Conservation (phyloP, 2,329 filamentous ascomycete species). For the Botrytis fragariae region DNA sequence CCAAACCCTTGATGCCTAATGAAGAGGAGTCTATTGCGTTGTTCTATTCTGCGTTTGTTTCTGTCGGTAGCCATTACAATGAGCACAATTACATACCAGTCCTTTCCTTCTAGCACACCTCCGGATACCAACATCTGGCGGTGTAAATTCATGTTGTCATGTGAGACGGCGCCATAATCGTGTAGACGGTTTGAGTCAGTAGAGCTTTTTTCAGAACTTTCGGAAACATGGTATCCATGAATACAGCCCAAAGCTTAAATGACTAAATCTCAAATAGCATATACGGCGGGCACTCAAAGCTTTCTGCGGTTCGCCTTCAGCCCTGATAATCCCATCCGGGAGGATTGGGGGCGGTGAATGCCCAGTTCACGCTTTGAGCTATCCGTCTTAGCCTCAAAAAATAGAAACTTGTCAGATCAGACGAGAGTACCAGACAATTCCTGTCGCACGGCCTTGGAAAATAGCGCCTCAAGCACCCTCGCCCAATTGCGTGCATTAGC, state of each 20-base stretch:
- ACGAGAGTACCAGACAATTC: slow-evolving; percentile 24
- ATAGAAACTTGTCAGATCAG: slow-evolving; percentile 26
- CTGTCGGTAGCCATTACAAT: slow-evolving; percentile 17
- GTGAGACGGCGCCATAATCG: slow-evolving; percentile 27
- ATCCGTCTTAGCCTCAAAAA: slow-evolving; percentile 8
- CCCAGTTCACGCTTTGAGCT: slow-evolving; percentile 16
- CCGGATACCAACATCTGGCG: slow-evolving; percentile 37
- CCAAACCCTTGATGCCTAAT: slow-evolving; percentile 32
- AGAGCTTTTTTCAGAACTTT: slow-evolving; percentile 9
- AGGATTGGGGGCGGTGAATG: slow-evolving; percentile 17
- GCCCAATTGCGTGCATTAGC: slow-evolving; percentile 36
- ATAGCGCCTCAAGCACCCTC: slow-evolving; percentile 24
- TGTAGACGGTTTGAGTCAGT: slow-evolving; percentile 19
- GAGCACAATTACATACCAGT: slow-evolving; percentile 13
- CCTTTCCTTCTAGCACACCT: slow-evolving; percentile 22
- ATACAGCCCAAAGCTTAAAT: background rate
- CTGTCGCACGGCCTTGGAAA: slow-evolving; percentile 23
- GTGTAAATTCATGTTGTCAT: slow-evolving; percentile 33
- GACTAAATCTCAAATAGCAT: background rate
- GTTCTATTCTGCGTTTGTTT: slow-evolving; percentile 33
- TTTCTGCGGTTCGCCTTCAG: slow-evolving; percentile 20
- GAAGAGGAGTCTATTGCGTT: slow-evolving; percentile 30
- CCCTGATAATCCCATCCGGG: slow-evolving; percentile 9
- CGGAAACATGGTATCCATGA: slow-evolving; percentile 17
- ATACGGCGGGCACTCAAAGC: slow-evolving; percentile 17